Conservation (phyloP, 23 red algal genomes). For the Gracilaria domingensis region DNA sequence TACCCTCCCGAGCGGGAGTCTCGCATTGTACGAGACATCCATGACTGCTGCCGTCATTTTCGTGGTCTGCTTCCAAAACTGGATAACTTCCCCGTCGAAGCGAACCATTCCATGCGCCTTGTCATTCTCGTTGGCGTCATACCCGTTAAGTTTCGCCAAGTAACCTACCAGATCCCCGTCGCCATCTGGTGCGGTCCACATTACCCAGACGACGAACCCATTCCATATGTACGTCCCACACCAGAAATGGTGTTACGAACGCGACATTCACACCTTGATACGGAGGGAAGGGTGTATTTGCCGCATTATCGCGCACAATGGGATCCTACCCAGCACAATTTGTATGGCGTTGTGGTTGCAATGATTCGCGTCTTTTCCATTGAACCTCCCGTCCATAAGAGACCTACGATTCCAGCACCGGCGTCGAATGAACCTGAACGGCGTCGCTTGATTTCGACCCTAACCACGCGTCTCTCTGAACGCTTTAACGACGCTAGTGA, state of each 20-base stretch:
- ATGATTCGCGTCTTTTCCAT: constrained; percentile 51
- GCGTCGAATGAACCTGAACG: constrained; percentile 47
- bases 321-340: constrained; percentile 44
- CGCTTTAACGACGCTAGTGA: constrained; percentile 41
- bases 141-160: constrained; percentile 33
- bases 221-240: constrained; percentile 49
- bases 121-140: constrained; percentile 40
- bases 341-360: constrained; percentile 39
- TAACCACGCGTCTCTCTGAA: constrained; percentile 16
- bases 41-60: constrained; percentile 59
- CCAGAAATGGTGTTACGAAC: constrained; percentile 35
- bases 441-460: constrained; percentile 25
- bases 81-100: constrained; percentile 22
- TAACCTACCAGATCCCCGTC: constrained; percentile 51
- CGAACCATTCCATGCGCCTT: constrained; percentile 28
- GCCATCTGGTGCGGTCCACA: constrained; percentile 31
- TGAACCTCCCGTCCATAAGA: constrained; percentile 50
- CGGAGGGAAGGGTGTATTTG: constrained; percentile 42
- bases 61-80: constrained; percentile 30
- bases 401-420: neutral
- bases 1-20: constrained; percentile 56
- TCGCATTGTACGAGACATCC: constrained; percentile 50
- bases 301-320: constrained; percentile 40
- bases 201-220: constrained; percentile 51
- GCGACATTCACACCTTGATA: constrained; percentile 37